Base-by-base conservation (phyloP, 2,329 filamentous ascomycete species). In the Cladosporium sp. region DNA sequence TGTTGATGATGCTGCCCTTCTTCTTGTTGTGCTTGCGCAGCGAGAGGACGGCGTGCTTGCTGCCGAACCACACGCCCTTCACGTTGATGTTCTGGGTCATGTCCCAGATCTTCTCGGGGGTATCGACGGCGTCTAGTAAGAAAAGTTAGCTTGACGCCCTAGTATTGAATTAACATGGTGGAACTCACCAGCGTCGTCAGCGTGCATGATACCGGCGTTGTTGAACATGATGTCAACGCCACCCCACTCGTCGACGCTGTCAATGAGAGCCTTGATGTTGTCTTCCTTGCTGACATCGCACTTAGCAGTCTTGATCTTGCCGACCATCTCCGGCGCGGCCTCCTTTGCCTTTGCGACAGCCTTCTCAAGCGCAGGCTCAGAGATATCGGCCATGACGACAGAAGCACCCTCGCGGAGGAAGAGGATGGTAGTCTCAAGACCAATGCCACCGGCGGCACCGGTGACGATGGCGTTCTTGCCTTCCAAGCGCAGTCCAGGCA, bases 151-250 rank as follows among this genome's bases (percentile, higher is more conserved):
- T 1, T 89, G 85, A n/a, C 13, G 35, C 11, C 6, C 14, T 10
- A 6, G 4, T 11, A 11, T 3, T 37, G 9, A 37, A n/a, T 37
- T 4, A 66, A 81, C 84, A 8, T 43, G 10, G 9, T 18, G 16
- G 1, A 13, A 57, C 64, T 54, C 52, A 69, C 67, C 67, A 35
- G 72, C 74, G 56, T 77, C 74, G 54, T 86, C 78, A 44, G 83
- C 84, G 74, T 95, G 91, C 91, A 96, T 96, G 71, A 96, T 96
- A 52, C 91, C 91, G 19, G 91, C 91, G 70, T 96, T 96, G 82
- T 96, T 96, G 83, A 95, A 96, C 64, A 95, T 88, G 66, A 95
- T 77, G 69, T 96, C 91, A 3, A 93, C 73, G 42, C 91, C 91
- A 66, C 91, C 91, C 87, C 88, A 95, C 53, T 81, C 68, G 70